These are phyloP conservation scores for Penicillium riverlandense DNA, from an alignment of 495 filamentous ascomycete species.

Conservation along the genomic window DNA sequence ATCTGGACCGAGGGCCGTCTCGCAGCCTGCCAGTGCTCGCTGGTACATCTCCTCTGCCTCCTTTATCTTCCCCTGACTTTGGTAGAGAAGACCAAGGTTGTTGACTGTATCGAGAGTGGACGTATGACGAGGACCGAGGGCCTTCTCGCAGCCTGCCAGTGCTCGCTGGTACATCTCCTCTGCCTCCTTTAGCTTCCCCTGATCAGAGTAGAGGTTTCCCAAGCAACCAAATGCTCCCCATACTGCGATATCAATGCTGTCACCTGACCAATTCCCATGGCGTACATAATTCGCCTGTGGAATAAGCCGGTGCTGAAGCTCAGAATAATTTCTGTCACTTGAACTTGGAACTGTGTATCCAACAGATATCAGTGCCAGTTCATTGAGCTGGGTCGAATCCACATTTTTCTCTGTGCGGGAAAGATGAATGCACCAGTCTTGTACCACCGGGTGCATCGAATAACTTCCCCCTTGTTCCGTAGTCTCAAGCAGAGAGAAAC, in stretches of 20 bases:
- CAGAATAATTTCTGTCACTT: slow-evolving; percentile 16
- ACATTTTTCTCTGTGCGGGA: slow-evolving; percentile 1
- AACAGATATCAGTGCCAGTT: slow-evolving; percentile 18
- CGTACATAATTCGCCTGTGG: slow-evolving; percentile 24
- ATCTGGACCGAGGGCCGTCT: slow-evolving; percentile 23
- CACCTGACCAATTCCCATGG: background rate
- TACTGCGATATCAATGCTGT: slow-evolving; percentile 3
- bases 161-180: slow-evolving; percentile 8
- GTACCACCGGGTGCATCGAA: slow-evolving; percentile 24
- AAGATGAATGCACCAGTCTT: slow-evolving; percentile 27
- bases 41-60: slow-evolving; percentile 26
- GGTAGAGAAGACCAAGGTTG: slow-evolving; percentile 21
- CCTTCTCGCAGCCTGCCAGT: slow-evolving; percentile 4
- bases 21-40: slow-evolving; percentile 24
- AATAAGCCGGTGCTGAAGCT: slow-evolving; percentile 27
- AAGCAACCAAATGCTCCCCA: slow-evolving; percentile 7
- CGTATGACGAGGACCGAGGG: slow-evolving; percentile 18
- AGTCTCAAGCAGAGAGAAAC: slow-evolving; percentile 22
- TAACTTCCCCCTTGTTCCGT: slow-evolving; percentile 24
- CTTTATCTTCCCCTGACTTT: slow-evolving; percentile 15
- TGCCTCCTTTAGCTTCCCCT: no score
- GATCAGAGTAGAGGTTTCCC: background rate
- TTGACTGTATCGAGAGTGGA: slow-evolving; percentile 20
- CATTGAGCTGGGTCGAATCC: slow-evolving; percentile 6
- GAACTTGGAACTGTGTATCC: slow-evolving; percentile 14